Evolutionary conservation across 208 protist genomes (phyloP).

Genomic region (Leishmania tarentolae): DNA sequence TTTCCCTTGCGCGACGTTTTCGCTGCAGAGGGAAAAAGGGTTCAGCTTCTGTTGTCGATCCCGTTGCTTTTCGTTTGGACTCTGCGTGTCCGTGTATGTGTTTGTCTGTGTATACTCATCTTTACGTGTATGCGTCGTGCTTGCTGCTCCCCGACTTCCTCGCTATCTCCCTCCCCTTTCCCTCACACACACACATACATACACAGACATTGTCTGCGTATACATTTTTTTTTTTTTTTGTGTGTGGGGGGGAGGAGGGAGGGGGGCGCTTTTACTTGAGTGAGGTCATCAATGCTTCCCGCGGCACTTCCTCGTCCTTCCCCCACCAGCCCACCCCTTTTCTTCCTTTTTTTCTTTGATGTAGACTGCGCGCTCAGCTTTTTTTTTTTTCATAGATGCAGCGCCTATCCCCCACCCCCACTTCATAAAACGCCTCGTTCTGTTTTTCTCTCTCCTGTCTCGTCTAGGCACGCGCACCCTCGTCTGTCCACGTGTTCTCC

Average conservation of each 20-base stretch:
- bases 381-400: neutral
- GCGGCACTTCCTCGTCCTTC: neutral
- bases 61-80: neutral
- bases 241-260: no score
- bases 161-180: no score
- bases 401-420: neutral
- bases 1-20: neutral
- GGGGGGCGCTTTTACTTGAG: neutral
- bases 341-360: neutral
- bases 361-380: neutral
- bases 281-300: neutral
- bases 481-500: neutral
- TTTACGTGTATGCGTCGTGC: neutral
- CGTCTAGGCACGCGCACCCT: neutral
- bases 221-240: neutral
- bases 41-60: conserved; percentile 12
- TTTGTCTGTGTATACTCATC: neutral
- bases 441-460: neutral
- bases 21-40: neutral
- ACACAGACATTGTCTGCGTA: neutral
- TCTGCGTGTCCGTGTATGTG: neutral
- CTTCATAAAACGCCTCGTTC: neutral
- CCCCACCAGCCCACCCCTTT: neutral
- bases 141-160: neutral
- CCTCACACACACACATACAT: neutral